Conservation (phyloP, 1,284 basidiomycete genomes). For the Sphaerobolus stellatus region DNA sequence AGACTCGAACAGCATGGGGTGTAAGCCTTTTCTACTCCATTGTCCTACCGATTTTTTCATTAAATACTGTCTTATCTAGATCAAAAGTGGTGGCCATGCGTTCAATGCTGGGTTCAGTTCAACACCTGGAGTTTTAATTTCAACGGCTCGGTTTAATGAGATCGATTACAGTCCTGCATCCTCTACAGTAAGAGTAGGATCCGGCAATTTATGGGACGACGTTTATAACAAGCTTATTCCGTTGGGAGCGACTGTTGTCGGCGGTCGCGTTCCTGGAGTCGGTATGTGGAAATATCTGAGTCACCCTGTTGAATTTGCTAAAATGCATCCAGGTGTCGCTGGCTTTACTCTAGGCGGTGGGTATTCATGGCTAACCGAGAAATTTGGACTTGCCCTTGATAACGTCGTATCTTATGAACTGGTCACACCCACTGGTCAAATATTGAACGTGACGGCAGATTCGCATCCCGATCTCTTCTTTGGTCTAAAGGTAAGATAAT, state of each 20-base stretch:
- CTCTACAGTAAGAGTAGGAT: constrained; percentile 17
- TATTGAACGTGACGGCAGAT: constrained; percentile 25
- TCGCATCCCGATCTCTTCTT: constrained; percentile 28
- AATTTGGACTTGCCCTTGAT: constrained; percentile 23
- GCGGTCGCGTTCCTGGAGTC: constrained; percentile 21
- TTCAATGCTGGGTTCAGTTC: constrained; percentile 23
- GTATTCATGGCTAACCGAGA: constrained; percentile 21
- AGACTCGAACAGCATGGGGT: not conserved
- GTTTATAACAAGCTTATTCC: constrained; percentile 21
- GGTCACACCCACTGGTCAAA: constrained; percentile 21
- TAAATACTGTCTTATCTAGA: too few relatives aligned
- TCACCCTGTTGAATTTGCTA: not conserved
- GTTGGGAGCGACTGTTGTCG: constrained; percentile 19
- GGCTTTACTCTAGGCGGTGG: constrained; percentile 12
- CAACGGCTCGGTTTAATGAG: constrained; percentile 21
- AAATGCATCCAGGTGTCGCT: constrained; percentile 23
- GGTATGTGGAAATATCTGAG: constrained; percentile 11
- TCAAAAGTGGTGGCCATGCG: constrained; percentile 25
- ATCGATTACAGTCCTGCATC: constrained; percentile 13
- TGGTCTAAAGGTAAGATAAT: too few relatives aligned
- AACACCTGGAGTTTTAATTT: constrained; percentile 24
- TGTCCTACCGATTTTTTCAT: too few relatives aligned
- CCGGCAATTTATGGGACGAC: constrained; percentile 23
- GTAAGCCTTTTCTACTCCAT: not conserved
- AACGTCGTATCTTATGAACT: constrained; percentile 19